These are phyloP conservation scores for Didymella pomorum DNA, from an alignment of 2,329 filamentous ascomycete species.

Conservation along the genomic window DNA sequence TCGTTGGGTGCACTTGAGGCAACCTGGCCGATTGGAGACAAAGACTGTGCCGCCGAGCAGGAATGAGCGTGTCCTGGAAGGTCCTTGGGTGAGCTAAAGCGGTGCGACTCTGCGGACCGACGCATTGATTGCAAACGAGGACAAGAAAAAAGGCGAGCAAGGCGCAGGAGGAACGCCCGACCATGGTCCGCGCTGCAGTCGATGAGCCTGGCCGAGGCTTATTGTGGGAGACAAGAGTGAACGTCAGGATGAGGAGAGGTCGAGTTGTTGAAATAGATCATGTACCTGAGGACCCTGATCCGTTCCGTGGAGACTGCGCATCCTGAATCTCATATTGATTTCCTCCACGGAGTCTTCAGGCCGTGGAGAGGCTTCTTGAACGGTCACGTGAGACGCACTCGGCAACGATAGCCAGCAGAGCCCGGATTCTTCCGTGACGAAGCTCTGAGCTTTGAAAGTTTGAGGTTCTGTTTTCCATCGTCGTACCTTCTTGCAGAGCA, in stretches of 20 bases:
- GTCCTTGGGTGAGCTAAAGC: conserved; percentile 18
- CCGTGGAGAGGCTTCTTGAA: neutral
- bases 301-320: neutral
- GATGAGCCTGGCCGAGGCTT: no score
- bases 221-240: neutral
- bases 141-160: conserved; percentile 8
- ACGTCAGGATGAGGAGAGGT: neutral
- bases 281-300: neutral
- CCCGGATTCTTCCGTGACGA: conserved; percentile 15
- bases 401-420: neutral
- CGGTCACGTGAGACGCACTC: conserved; percentile 3
- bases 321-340: neutral
- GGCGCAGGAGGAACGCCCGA: conserved; percentile 7
- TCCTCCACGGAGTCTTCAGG: neutral
- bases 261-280: neutral
- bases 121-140: conserved; percentile 29
- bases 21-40: conserved; percentile 10
- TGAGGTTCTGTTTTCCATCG: conserved; percentile 17
- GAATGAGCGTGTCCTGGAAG: conserved; percentile 6
- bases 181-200: neutral
- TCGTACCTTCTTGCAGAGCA: conserved; percentile 4
- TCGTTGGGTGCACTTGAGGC: conserved; percentile 1
- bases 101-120: conserved; percentile 29
- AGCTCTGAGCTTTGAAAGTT: conserved; percentile 13
- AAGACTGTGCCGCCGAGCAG: conserved; percentile 10